phyloP scores from a whole-genome alignment of 1,284 basidiomycete species.

The Moniliophthora roreri region DNA sequence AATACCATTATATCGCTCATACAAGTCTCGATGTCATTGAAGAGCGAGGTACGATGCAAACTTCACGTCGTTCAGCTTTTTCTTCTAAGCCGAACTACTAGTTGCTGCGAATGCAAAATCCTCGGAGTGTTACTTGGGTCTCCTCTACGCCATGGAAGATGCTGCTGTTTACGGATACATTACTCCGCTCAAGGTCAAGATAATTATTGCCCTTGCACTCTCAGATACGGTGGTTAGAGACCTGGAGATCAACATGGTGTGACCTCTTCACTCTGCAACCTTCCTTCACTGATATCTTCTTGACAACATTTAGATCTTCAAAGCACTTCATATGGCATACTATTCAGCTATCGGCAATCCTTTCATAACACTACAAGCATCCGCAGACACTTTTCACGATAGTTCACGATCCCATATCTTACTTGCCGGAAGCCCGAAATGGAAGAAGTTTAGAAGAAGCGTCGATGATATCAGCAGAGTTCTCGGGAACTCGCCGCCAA shows the following conservation, averaged over 20 bases:
- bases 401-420: slow-evolving; percentile 45
- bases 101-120: slow-evolving; percentile 52
- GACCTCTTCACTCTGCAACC: slow-evolving; percentile 19
- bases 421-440: slow-evolving; percentile 60
- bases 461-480: slow-evolving; percentile 71
- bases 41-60: slow-evolving; percentile 53
- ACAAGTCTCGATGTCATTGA: slow-evolving; percentile 80
- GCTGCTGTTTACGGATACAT: slow-evolving; percentile 83
- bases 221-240: slow-evolving; percentile 80
- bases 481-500: slow-evolving; percentile 38
- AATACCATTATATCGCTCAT: slow-evolving; percentile 82
- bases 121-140: slow-evolving; percentile 73
- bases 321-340: slow-evolving; percentile 79
- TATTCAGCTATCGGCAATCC: slow-evolving; percentile 77
- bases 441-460: slow-evolving; percentile 64
- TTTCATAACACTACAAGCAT: slow-evolving; percentile 62
- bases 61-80: slow-evolving; percentile 1
- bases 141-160: slow-evolving; percentile 80
- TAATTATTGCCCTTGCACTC: slow-evolving; percentile 71
- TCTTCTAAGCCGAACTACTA: slow-evolving; percentile 6
- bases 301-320: slow-evolving; percentile 60
- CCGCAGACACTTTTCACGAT: slow-evolving; percentile 48
- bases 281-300: slow-evolving; percentile 1
- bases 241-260: slow-evolving; percentile 65
- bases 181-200: slow-evolving; percentile 79